Base-by-base conservation (phyloP, 2,329 filamentous ascomycete genomes). In the Sclerotinia spermophila region DNA sequence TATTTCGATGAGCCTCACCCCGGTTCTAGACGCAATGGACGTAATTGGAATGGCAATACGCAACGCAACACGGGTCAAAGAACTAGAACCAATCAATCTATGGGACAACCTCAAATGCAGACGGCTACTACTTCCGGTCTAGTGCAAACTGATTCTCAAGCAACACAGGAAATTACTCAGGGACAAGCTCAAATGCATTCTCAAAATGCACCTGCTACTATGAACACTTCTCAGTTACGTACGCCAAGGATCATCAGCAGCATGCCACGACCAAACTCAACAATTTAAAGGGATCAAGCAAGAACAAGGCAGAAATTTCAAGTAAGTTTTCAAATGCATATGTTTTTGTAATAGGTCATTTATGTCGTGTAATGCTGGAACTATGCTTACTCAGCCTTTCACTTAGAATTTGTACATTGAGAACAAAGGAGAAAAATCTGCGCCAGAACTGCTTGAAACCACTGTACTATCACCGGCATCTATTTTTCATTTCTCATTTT, bases 371-470 rank as follows among this genome's bases (percentile, higher is more conserved):
- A 66, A 53, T 30, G 62, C 62, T 66, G 62, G 35, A 40, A 66
- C 33, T 66, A 66, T 66, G 35, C 45, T 66, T 53, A 66, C 62
- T 53, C 62, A 66, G 62, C 62, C 62, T 40, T 66, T 42, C 62
- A 66, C 62, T 66, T 44, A 58, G 71, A 73, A 72, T 72, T 75
- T 74, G 66, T 76, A 75, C 74, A 75, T 71, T 71, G 71, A 76
- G 60, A 72, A 66, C 62, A 66, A 66, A 53, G 71, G 71, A 73
- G 72, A 68, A 74, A 27, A 73, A 55, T 70, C 19, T 72, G 53
- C 68, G 65, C 51, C 70, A 58, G 53, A 38, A 59, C 64, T 53
- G 62, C 62, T 66, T 53, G 6, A 53, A 66, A 42, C 45, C 45
- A 53, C 45, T 66, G 45, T 66, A 53, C 45, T 58, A 64, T 51